phyloP scores from a whole-genome alignment of 2,329 filamentous ascomycete species.

The Dryadomyces quercivorus region DNA sequence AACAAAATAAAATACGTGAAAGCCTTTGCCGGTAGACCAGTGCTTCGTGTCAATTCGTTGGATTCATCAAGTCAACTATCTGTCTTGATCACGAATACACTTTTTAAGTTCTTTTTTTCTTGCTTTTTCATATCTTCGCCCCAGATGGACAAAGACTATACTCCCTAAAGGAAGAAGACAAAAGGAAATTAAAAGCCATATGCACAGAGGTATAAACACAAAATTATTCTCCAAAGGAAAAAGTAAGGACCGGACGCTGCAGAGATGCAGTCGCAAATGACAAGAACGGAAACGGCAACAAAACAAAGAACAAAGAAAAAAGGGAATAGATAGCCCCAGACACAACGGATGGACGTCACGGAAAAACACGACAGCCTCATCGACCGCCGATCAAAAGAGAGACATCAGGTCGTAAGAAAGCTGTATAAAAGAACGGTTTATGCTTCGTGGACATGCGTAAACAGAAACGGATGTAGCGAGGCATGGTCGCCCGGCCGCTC shows the following conservation, averaged over 20 bases:
- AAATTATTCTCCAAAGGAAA: background rate
- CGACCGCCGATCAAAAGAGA: background rate
- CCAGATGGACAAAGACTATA: background rate
- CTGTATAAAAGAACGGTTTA: background rate
- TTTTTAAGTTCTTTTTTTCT: background rate
- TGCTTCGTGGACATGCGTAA: constrained; percentile 1
- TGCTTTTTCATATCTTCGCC: background rate
- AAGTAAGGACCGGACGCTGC: background rate
- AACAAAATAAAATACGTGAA: constrained; percentile 5
- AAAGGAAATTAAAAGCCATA: background rate
- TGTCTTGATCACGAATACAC: background rate
- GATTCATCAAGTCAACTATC: background rate
- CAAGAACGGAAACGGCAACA: no score
- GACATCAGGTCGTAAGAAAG: constrained; percentile 4
- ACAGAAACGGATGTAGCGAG: background rate
- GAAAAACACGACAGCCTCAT: no score
- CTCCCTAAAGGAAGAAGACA: background rate
- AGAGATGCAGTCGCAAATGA: background rate
- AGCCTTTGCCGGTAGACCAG: background rate
- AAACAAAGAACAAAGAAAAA: background rate
- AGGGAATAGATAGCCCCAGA: background rate
- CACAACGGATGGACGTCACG: no score
- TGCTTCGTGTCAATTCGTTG: background rate
- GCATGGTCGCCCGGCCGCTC: background rate
- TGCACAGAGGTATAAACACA: constrained; percentile 1